Evolutionary conservation across 2,329 filamentous ascomycete species (phyloP).

Genomic region (Calonectria hawksworthii): DNA sequence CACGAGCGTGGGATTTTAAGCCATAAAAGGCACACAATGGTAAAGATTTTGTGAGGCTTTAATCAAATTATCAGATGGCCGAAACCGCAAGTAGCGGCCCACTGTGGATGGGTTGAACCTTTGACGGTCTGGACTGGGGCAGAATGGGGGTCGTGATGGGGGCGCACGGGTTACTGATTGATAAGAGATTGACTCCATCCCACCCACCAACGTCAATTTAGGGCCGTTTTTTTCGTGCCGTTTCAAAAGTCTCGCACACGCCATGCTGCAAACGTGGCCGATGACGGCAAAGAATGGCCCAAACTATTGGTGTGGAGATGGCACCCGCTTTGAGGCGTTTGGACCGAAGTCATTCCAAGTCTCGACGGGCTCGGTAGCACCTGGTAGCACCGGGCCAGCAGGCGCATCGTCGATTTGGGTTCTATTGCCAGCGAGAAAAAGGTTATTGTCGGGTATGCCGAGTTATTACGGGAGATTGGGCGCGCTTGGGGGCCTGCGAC

Average conservation of each 20-base stretch:
- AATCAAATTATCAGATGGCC: slow-evolving; percentile 1
- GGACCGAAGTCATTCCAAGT: neutral
- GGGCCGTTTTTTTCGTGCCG: neutral
- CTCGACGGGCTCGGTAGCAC: neutral
- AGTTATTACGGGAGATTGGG: slow-evolving; percentile 5
- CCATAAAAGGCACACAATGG: neutral
- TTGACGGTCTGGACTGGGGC: slow-evolving; percentile 16
- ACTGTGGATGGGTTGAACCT: slow-evolving; percentile 15
- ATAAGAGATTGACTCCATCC: slow-evolving; percentile 36
- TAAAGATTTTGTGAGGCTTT: slow-evolving; percentile 12
- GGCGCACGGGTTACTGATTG: slow-evolving; percentile 40
- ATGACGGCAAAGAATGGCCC: slow-evolving; percentile 18
- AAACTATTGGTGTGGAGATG: slow-evolving; percentile 9
- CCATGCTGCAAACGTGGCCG: neutral
- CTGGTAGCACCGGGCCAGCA: neutral
- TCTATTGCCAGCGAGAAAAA: neutral
- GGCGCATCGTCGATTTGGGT: neutral
- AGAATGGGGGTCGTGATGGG: slow-evolving; percentile 37
- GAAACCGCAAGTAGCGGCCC: slow-evolving; percentile 21
- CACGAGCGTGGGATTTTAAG: neutral
- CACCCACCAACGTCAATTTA: slow-evolving; percentile 18
- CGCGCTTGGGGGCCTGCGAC: neutral
- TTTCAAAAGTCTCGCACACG: slow-evolving; percentile 10
- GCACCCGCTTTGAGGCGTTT: slow-evolving; percentile 7
- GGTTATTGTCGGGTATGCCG: slow-evolving; percentile 8